A percentile compares a stretch with the other conserved stretches of the same genome.
Conservation (phyloP, 2,329 filamentous ascomycete genomes). For the Aureobasidium musti region DNA sequence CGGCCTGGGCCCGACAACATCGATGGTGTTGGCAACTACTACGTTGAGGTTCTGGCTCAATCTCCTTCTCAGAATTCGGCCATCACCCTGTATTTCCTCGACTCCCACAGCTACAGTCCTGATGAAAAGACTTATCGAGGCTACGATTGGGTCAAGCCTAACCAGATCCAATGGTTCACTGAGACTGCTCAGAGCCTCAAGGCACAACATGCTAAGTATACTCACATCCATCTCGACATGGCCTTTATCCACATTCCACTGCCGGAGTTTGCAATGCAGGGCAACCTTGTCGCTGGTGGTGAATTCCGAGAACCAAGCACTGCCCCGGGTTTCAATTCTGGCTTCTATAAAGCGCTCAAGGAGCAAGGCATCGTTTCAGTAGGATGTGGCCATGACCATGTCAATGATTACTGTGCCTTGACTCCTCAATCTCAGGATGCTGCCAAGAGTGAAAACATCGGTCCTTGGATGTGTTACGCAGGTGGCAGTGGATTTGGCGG, state of each 20-base stretch:
- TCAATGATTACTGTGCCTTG: constrained; percentile 92
- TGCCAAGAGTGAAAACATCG: constrained; percentile 47
- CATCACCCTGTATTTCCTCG: constrained; percentile 89
- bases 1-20: constrained; percentile 77
- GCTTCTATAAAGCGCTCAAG: constrained; percentile 87
- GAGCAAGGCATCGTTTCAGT: constrained; percentile 84
- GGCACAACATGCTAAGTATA: constrained; percentile 70
- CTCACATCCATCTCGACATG: constrained; percentile 89
- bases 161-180: constrained; percentile 93
- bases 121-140: constrained; percentile 86
- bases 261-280: constrained; percentile 73
- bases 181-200: constrained; percentile 73
- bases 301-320: constrained; percentile 81
- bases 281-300: constrained; percentile 63
- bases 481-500: constrained; percentile 91
- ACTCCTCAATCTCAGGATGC: constrained; percentile 34
- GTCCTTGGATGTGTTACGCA: constrained; percentile 96
- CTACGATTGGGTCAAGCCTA: constrained; percentile 96
- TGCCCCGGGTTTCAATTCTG: constrained; percentile 83
- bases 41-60: constrained; percentile 82
- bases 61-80: constrained; percentile 82
- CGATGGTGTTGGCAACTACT: constrained; percentile 93
- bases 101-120: constrained; percentile 88
- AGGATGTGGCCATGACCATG: constrained; percentile 93
- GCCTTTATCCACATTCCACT: constrained; percentile 97